Evolutionary conservation across 352 stramenopile genomes (phyloP).

Genomic region (Thraustotheca clavata): DNA sequence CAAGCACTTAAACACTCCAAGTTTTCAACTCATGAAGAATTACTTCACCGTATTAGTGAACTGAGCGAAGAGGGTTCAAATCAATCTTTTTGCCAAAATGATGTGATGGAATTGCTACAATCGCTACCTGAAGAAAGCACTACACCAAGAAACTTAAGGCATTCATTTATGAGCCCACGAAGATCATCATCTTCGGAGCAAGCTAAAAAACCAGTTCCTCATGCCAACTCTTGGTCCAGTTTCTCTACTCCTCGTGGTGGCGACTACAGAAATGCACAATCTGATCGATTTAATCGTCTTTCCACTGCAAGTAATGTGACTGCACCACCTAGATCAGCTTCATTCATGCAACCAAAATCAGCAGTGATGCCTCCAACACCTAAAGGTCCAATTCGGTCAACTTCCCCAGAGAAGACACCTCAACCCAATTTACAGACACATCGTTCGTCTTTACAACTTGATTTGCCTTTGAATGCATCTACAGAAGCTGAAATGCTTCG

Average conservation of each 20-base stretch:
- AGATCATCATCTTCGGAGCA: neutral
- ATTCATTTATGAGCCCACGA: conserved; percentile 4
- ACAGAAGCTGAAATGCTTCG: conserved; percentile 1
- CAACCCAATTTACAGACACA: too few relatives aligned
- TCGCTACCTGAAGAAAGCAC: neutral
- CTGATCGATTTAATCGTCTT: neutral
- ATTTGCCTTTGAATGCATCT: neutral
- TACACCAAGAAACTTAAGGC: neutral
- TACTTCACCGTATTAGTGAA: neutral
- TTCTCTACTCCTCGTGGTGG: neutral
- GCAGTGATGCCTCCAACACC: neutral
- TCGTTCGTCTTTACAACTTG: neutral
- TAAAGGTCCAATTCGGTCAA: neutral
- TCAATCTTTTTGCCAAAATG: neutral
- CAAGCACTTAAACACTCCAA: conserved; percentile 7
- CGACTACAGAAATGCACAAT: neutral
- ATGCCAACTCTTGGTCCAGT: neutral
- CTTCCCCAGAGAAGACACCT: too few relatives aligned
- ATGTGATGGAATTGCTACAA: conserved; percentile 1
- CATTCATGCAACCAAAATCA: neutral
- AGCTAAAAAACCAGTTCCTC: neutral
- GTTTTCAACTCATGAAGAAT: neutral
- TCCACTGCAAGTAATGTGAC: neutral
- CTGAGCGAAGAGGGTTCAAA: neutral
- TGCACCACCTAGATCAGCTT: neutral